Base-by-base conservation (phyloP, 768 basidiomycete genomes). In the Auriscalpium microsporum region DNA sequence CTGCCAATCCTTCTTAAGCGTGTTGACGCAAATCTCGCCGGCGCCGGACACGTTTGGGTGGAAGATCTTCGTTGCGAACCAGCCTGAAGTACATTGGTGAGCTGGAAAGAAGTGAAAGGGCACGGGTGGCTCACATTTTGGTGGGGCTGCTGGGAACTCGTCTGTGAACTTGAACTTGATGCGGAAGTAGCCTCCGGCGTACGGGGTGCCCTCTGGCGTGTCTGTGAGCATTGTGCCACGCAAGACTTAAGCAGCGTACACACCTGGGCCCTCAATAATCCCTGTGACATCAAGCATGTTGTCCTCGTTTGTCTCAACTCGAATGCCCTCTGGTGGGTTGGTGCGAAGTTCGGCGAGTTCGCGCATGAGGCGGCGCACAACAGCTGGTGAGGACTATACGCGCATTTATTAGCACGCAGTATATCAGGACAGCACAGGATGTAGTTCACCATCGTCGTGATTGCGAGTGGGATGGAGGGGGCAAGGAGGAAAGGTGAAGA, bases 1-100 rank as follows among this genome's bases (percentile, higher is more conserved):
- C 68, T 93, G 88, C 94, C 94, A 97, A 64, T 95, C 93, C 69
- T 96, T 95, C 78, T 96, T 97, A 23, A 97, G 74, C 8, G 94
- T 97, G 73, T 94, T 95, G 13, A 97, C 94, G 68, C 94, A 97
- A 62, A 97, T 97, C 71, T 96, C 94, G 14, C 94, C 94, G 0
- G 80, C 69, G 36, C 80, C 77, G 0, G 93, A 94, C 42, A 98
- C 92, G 64, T 98, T 98, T 0, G 95, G 94, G 64, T 97, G 94
- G 71, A 97, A 97, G 55, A 98, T 94, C 75, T 95, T 96, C 50
- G 94, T 96, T 13, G 79, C 74, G 62, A 96, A 88, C 75, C 90
- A 86, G 65, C 94, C 94, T 95, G 16, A 8, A 10, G 56, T 8
- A 36, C 1, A 34, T 57, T 48, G 36, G 54, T 48, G 48, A 52